Base-by-base conservation (phyloP, 495 filamentous ascomycete genomes). In the Lentithecium fluviatile region DNA sequence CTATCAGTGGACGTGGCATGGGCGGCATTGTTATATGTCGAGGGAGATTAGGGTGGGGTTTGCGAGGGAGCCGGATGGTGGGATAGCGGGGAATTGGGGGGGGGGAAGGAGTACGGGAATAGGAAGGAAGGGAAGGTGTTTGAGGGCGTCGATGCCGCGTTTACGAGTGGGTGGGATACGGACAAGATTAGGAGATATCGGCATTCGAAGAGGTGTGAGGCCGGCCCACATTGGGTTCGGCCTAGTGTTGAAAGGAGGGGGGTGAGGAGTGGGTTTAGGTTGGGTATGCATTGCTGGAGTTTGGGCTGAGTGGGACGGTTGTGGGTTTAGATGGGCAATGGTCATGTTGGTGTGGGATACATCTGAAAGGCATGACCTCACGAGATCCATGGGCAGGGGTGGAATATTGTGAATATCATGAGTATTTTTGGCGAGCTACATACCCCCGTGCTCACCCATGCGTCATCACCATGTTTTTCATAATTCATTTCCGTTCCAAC, bases 181-280 rank as follows among this genome's bases (percentile, higher is more conserved):
- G 61, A 52, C 8, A 56, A 59, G 25, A 65, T 68, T 26, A 21
- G n/a, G 36, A 52, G 57, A 32, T 65, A 49, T 32, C 15, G 51
- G n/a, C 17, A 45, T 1, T 56, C 58, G 21, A 25, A 61, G 36
- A 17, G 3, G 23, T 60, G 56, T 52, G 56, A 45, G 29, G 36
- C 49, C 19, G 46, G 36, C 10, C 19, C 36, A 23, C 46, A 52
- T 51, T 60, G 56, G 56, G 56, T 60, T n/a, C 52, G 52, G 23
- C 46, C 46, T 7, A 52, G 46, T 36, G 45, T 32, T 10, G 24
- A 42, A 34, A 42, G 56, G 46, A 60, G n/a, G 24, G 8, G 52
- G 38, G 19, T 60, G 19, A 43, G 4, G 40, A 13, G 5, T n/a
- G 15, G 36, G 40, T 43, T 4, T 15, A 15, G 3, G 19, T 15